Base-by-base conservation (phyloP, 306 rosid species). In the cucumber (Cucumis sativus) region DNA sequence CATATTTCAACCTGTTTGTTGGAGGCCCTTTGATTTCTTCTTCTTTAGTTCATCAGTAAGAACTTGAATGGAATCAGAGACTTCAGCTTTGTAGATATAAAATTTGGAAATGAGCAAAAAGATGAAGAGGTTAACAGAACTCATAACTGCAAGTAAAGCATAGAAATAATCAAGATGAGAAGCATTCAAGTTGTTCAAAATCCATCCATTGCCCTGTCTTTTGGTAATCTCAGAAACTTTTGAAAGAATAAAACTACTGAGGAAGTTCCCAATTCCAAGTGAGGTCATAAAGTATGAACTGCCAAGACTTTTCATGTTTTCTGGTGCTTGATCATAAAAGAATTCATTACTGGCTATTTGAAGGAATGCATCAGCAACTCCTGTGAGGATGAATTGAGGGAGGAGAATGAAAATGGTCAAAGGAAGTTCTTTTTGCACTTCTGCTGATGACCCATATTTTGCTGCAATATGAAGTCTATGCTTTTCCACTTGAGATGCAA, bases 241-340 rank as follows among this genome's bases (percentile, higher is more conserved):
- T 6, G 97, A 89, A 47, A 94, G 91, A 75, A 94, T 82, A 76
- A 94, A 87, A 58, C 91, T 90, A 77, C 92, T 94, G 37, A 94
- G 74, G 74, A 90, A 94, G 80, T 87, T 90, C 55, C 98, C 98
- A 71, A 94, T 77, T 75, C 95, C 98, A 6, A 90, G 78, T 7
- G 92, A 89, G 47, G 96, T 93, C 57, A 82, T 86, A 79, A 86
- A 45, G 40, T 83, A 92, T 0, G 97, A 90, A 56, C 94, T 92
- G 63, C 98, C 96, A 25, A 92, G 88, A 28, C 96, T 91, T 78
- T 92, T 91, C 96, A 91, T 91, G 21, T 84, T 87, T 67, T 89
- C 93, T 0, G 97, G 98, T 47, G 96, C 93, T 74, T 94, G 98
- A 68, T 94, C 98, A 58, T 93, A 91, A 84, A 93, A 93, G 78